A percentile compares a stretch with the other conserved stretches of the same genome.
These are phyloP conservation scores for Monosporozyma servazzii DNA, from an alignment of 805 yeast species.

Conservation along the genomic window DNA sequence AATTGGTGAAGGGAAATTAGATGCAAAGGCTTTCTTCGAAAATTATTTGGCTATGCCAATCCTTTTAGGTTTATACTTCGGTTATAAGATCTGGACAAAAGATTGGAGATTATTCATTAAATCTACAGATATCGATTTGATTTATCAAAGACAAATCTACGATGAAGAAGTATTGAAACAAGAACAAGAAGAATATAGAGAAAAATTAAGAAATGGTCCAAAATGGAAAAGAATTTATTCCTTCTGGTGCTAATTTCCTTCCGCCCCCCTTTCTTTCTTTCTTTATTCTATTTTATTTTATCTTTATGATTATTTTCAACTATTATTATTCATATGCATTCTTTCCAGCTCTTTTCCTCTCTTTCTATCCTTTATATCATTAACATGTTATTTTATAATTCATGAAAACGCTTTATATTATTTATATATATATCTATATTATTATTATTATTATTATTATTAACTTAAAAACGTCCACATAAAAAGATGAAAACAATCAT, in stretches of 20 bases:
- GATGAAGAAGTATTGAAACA: slow-evolving; percentile 28
- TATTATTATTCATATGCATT: slow-evolving; percentile 1
- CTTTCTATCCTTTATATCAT: not conserved
- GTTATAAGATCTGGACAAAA: slow-evolving; percentile 39
- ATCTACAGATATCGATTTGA: slow-evolving; percentile 26
- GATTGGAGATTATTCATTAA: slow-evolving; percentile 33
- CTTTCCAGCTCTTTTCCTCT: not conserved
- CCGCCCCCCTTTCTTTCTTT: not conserved
- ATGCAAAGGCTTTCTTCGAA: slow-evolving; percentile 38
- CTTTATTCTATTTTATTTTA: not conserved
- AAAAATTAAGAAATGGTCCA: slow-evolving; percentile 24
- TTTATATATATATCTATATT: not conserved
- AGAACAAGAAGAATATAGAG: slow-evolving; percentile 27
- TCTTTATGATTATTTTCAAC: not conserved
- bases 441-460: too few relatives aligned
- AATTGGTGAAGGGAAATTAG: slow-evolving; percentile 28
- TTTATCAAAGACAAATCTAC: slow-evolving; percentile 24
- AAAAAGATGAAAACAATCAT: too few relatives aligned
- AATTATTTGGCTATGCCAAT: slow-evolving; percentile 41
- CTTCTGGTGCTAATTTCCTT: slow-evolving; percentile 26
- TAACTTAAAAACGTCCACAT: too few relatives aligned
- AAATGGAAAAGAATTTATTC: slow-evolving; percentile 19
- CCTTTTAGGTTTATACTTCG: slow-evolving; percentile 34
- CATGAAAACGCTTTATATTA: not conserved
- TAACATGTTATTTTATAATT: not conserved